These are phyloP conservation scores for Solioccasus polychromus DNA, from an alignment of 768 basidiomycete genomes.

Conservation along the genomic window DNA sequence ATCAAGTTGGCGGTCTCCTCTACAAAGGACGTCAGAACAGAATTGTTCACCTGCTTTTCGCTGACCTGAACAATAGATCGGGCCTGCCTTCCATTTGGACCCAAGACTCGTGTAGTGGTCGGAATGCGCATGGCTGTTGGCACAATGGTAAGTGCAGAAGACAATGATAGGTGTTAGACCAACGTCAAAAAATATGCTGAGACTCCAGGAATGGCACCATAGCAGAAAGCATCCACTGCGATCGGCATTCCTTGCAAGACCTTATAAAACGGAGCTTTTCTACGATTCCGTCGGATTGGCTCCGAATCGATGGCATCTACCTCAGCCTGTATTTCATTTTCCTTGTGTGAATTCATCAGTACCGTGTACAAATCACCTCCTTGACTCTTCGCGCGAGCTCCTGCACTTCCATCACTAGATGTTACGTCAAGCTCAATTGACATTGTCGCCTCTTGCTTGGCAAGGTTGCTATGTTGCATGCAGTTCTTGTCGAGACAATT, in stretches of 20 bases:
- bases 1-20: conserved; percentile 91
- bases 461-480: conserved; percentile 3
- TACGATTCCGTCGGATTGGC: conserved; percentile 48
- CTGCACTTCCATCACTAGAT: background rate
- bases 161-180: background rate
- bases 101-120: conserved; percentile 95
- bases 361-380: conserved; percentile 59
- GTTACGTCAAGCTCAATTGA: background rate
- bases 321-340: conserved; percentile 83
- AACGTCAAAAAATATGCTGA: conserved; percentile 92
- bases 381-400: background rate
- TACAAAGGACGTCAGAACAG: conserved; percentile 7
- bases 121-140: conserved; percentile 86
- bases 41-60: background rate
- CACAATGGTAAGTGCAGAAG: conserved; percentile 7
- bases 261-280: conserved; percentile 94
- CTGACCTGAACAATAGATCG: conserved; percentile 87
- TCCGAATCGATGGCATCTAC: conserved; percentile 50
- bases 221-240: conserved; percentile 95
- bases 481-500: conserved; percentile 47
- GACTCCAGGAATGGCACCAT: conserved; percentile 86
- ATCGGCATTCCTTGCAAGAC: conserved; percentile 95
- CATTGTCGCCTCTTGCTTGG: background rate
- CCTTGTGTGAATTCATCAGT: conserved; percentile 87
- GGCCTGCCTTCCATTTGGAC: conserved; percentile 83